Evolutionary conservation across 2,329 filamentous ascomycete species (phyloP).

Genomic region (Cercospora sp.): DNA sequence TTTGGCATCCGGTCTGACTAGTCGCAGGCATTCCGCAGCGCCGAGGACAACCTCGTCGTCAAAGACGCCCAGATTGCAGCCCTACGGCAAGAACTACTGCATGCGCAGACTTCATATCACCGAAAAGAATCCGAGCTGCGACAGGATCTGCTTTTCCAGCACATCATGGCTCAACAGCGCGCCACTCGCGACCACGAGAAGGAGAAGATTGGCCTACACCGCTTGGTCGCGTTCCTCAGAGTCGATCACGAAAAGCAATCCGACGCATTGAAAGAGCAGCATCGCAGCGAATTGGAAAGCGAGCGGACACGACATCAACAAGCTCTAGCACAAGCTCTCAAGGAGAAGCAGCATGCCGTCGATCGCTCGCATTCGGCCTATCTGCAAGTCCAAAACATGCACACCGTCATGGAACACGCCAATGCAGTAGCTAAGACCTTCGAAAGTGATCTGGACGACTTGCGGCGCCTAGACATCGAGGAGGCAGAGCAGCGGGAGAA

Average conservation of each 20-base stretch:
- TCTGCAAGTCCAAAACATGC: constrained; percentile 2
- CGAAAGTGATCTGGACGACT: constrained; percentile 29
- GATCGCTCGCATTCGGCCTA: neutral
- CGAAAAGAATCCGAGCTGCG: constrained; percentile 9
- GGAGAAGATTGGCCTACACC: constrained; percentile 10
- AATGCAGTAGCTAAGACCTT: constrained; percentile 6
- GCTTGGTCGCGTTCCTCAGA: constrained; percentile 8
- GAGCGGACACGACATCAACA: constrained; percentile 8
- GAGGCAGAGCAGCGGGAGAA: constrained; percentile 22
- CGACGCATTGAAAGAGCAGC: constrained; percentile 8
- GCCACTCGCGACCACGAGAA: constrained; percentile 6
- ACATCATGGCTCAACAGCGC: constrained; percentile 6
- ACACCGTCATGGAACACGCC: constrained; percentile 14
- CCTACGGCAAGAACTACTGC: constrained; percentile 4
- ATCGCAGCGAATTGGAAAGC: neutral
- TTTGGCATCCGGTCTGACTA: neutral
- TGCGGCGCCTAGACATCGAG: constrained; percentile 23
- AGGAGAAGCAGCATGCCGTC: constrained; percentile 3
- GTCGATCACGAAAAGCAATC: constrained; percentile 7
- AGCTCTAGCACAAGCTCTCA: neutral
- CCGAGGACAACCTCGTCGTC: constrained; percentile 3
- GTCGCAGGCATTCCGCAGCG: constrained; percentile 3
- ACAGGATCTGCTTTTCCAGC: constrained; percentile 17
- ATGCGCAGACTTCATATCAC: neutral
- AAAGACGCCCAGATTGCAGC: constrained; percentile 3